Conservation (phyloP, 1,139 yeast genomes). For the Blastobotrys raffinosifermentans region DNA sequence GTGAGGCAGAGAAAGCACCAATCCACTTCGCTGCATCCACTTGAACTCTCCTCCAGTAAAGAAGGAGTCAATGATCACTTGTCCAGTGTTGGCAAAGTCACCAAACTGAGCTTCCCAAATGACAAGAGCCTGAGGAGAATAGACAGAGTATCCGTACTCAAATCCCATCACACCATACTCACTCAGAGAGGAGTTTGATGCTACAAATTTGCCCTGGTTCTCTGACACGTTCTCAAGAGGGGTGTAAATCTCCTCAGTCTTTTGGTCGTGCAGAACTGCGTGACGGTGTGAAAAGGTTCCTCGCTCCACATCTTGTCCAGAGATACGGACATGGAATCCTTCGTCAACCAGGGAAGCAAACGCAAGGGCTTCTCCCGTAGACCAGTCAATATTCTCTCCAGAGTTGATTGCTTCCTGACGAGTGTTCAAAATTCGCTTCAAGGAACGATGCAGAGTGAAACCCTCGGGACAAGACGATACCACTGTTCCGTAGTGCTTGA, state of each 20-base stretch:
- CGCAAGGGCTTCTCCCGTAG: constrained; percentile 97
- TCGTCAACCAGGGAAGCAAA: constrained; percentile 84
- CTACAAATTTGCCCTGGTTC: constrained; percentile 77
- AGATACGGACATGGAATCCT: constrained; percentile 91
- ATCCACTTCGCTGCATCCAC: constrained; percentile 97
- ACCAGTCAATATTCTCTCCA: constrained; percentile 95
- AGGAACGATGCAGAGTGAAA: constrained; percentile 84
- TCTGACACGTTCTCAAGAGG: constrained; percentile 75
- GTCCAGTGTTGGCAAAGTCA: constrained; percentile 98
- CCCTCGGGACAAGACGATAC: constrained; percentile 77
- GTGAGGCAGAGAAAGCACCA: constrained; percentile 89
- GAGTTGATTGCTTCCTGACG: constrained; percentile 79
- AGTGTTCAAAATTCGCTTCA: constrained; percentile 82
- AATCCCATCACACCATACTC: constrained; percentile 98
- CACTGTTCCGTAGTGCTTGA: constrained; percentile 68
- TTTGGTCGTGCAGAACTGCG: constrained; percentile 92
- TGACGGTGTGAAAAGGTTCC: constrained; percentile 99
- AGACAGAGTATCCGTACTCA: constrained; percentile 94
- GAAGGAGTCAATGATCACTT: constrained; percentile 91
- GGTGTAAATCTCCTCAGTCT: constrained; percentile 68
- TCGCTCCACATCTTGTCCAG: constrained; percentile 99
- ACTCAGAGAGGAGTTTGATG: constrained; percentile 87
- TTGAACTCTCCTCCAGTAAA: constrained; percentile 92
- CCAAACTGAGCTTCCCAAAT: constrained; percentile 99
- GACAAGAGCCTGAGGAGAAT: constrained; percentile 90